Conservation (phyloP, 2,329 filamentous ascomycete genomes). For the Ascochyta koolunga region DNA sequence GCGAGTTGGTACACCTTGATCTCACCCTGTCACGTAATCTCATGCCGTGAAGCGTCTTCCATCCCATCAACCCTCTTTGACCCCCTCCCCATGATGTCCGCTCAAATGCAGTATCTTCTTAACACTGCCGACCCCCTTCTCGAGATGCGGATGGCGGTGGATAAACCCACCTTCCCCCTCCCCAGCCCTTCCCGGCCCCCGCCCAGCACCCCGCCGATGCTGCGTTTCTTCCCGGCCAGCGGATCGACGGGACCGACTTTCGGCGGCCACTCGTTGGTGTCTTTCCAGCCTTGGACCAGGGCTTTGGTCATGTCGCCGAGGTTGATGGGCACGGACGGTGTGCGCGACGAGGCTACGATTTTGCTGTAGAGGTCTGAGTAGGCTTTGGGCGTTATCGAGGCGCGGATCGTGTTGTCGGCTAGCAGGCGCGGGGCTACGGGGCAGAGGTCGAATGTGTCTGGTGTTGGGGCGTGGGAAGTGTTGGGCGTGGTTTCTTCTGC, state of each 20-base stretch:
- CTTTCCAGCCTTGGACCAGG: constrained; percentile 89
- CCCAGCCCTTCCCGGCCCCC: background rate
- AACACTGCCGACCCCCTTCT: constrained; percentile 53
- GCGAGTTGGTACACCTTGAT: too few relatives aligned
- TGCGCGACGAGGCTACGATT: constrained; percentile 78
- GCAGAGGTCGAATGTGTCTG: constrained; percentile 56
- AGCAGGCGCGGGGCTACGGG: constrained; percentile 78
- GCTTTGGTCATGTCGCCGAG: constrained; percentile 78
- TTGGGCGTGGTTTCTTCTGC: constrained; percentile 1
- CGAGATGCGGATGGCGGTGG: constrained; percentile 48
- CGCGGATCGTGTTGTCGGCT: constrained; percentile 74
- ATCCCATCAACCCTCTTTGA: constrained; percentile 19
- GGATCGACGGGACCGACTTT: constrained; percentile 59
- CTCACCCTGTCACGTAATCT: too few relatives aligned
- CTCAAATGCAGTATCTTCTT: constrained; percentile 52
- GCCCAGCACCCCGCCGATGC: constrained; percentile 12
- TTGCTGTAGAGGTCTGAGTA: constrained; percentile 90
- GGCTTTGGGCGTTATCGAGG: constrained; percentile 72
- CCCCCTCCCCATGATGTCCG: constrained; percentile 22
- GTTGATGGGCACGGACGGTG: constrained; percentile 88
- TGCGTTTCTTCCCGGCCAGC: constrained; percentile 49
- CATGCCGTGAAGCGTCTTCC: too few relatives aligned
- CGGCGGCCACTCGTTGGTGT: constrained; percentile 91
- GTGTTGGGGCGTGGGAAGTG: background rate
- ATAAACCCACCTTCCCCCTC: constrained; percentile 32